Evolutionary conservation across 192 early-diverging fungal genomes (phyloP), one percentile per base, ranked within the genome.

Genomic region (Rhizoclosmatium globosum): DNA sequence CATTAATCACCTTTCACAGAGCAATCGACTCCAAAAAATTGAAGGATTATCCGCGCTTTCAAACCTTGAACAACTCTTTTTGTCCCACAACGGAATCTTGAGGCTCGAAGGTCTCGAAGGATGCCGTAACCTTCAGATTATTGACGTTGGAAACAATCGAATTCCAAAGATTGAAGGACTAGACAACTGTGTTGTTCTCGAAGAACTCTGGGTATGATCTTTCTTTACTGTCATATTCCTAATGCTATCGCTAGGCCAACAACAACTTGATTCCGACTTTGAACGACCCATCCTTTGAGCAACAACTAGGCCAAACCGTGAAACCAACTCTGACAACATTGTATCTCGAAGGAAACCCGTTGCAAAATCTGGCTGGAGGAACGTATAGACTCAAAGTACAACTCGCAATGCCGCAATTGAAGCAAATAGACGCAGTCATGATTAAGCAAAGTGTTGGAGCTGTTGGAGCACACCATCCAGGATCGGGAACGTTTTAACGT

Each of bases 261-360:
- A 70, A 86, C 69, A 97, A 97, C 83, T 66, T 91, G 70, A 83
- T 99, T 48, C 86, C 89, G 39, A 90, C 91, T 4, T 95, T 94
- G 68, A 91, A 92, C 19, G 90, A 94, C 53, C 69, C 78, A 7
- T 57, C 68, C 65, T 81, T 99, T 46, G 91, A 96, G 76, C 43
- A 67, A 1, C 87, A 94, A 76, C 83, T 98, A 67, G 60, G 80
- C 2, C 69, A 84, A 23, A 88, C 92, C 53, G 59, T 69, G 38
- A 82, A 93, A 1, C 89, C 78, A 0, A 72, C 68, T 0, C 95
- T 73, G 82, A 90, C 44, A 19, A 98, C 97, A 0, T 92, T 98
- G 4, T 99, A 99, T 81, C 86, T 98, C 44, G 98, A 99, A 83
- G 93, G 94, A 59, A 99, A 98, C 81, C 98, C 97, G 2, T 73